Percentiles rank a stretch among this genome's conserved stretches.
These are phyloP conservation scores for Penicillium cataractarum DNA, from an alignment of 495 filamentous ascomycete genomes.

Conservation along the genomic window DNA sequence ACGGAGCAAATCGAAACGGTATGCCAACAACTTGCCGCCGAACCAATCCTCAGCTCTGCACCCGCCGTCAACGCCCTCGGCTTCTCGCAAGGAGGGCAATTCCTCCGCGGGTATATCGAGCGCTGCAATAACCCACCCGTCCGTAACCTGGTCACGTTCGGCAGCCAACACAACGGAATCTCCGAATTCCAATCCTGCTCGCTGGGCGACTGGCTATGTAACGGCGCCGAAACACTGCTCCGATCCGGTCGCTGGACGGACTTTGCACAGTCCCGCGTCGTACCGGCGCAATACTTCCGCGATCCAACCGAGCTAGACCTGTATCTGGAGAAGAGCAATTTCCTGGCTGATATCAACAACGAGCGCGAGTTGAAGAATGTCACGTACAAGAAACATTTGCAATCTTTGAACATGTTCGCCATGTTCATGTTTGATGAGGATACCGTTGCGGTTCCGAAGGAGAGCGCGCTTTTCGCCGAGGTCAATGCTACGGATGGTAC, in stretches of 20 bases:
- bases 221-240: conserved; percentile 71
- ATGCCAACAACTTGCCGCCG: conserved; percentile 74
- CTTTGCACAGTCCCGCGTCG: conserved; percentile 74
- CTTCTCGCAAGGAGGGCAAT: conserved; percentile 95
- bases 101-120: conserved; percentile 91
- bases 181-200: conserved; percentile 71
- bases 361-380: conserved; percentile 76
- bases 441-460: conserved; percentile 83
- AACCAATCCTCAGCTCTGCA: conserved; percentile 79
- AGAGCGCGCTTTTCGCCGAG: conserved; percentile 90
- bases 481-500: conserved; percentile 68
- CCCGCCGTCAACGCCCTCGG: conserved; percentile 87
- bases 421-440: conserved; percentile 93
- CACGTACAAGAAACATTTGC: conserved; percentile 73
- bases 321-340: conserved; percentile 85
- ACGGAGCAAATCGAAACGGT: conserved; percentile 77
- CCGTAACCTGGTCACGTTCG: conserved; percentile 84
- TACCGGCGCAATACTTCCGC: conserved; percentile 96
- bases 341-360: conserved; percentile 98
- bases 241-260: conserved; percentile 72
- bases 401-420: conserved; percentile 72
- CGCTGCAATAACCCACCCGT: conserved; percentile 84
- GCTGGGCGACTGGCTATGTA: conserved; percentile 76
- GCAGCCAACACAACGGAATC: conserved; percentile 94
- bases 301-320: conserved; percentile 67